Evolutionary conservation across 1,139 yeast species (phyloP), one percentile per base, ranked within the genome.

Genomic region (Candida sanyaensis): DNA sequence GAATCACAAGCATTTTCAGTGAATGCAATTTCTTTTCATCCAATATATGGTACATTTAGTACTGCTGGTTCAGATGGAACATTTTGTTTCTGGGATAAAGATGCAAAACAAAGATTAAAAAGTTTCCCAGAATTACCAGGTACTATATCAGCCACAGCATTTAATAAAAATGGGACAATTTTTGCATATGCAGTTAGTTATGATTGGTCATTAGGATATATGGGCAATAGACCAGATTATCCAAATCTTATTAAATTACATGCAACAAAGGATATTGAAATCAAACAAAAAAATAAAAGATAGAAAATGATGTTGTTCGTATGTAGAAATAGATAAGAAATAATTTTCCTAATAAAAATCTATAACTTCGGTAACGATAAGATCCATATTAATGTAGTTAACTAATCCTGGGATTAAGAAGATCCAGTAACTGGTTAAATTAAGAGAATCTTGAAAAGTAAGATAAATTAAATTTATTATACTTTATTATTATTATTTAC

Each of bases 41-140:
- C 99, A 4, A 71, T 80, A 12, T 86, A 84, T 65, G 97, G 97
- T 38, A 91, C 99, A 1, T 87, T 95, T 66, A 84, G 86, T 46
- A 95, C 99, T 5, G 96, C 96, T 0, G 99, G 99, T 10, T 81
- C 95, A 34, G 99, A 95, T 66, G 99, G 99, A 12, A 79, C 95
- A 6, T 87, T 91, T 71, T 86, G 92, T 60, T 87, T 88, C 71
- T 95, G 99, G 99, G 99, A 95, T 65, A 91, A 90, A 68, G 97
- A 90, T 60, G 88, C 95, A 46, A 83, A 87, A 64, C 96, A 89
- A 64, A 80, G 98, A 58, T 79, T 93, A 56, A 88, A 87, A 68
- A 89, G 88, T 31, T 88, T 86, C 70, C 90, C 93, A 4, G 69
- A 80, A 13, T 77, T 88, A 28, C 86, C 86, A 40, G 84, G 86